Evolutionary conservation across 2,329 filamentous ascomycete genomes (phyloP).

Genomic region (Alternaria incomplexa): DNA sequence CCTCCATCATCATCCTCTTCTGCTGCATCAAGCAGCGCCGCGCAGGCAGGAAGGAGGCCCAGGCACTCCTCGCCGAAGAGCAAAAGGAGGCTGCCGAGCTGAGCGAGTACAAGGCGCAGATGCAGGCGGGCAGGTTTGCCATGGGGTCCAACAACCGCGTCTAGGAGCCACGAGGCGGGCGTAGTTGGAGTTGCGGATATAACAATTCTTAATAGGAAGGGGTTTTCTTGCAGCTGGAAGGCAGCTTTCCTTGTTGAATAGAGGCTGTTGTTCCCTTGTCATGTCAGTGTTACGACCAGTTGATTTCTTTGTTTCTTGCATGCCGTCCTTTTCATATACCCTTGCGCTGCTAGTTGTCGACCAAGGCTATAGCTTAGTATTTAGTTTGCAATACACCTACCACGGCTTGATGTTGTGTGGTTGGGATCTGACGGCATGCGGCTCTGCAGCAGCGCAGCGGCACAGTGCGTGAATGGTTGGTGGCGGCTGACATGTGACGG

Average conservation of each 20-base stretch:
- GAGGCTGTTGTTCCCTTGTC: slow-evolving; percentile 2
- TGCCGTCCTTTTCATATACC: slow-evolving; percentile 16
- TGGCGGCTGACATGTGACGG: slow-evolving; percentile 13
- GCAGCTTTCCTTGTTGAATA: slow-evolving; percentile 2
- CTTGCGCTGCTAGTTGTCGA: slow-evolving; percentile 8
- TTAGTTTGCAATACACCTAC: background rate
- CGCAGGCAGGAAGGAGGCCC: slow-evolving; percentile 42
- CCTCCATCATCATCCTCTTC: slow-evolving; percentile 37
- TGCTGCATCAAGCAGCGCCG: slow-evolving; percentile 50
- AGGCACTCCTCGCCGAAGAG: slow-evolving; percentile 39
- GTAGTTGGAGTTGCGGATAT: background rate
- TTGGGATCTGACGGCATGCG: background rate
- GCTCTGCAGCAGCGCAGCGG: background rate
- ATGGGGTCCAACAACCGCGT: slow-evolving; percentile 20
- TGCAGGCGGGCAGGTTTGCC: slow-evolving; percentile 32
- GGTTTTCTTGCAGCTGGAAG: slow-evolving; percentile 1
- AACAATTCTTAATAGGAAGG: slow-evolving; percentile 10
- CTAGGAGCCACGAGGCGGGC: slow-evolving; percentile 1
- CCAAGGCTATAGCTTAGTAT: slow-evolving; percentile 5
- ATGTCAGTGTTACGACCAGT: slow-evolving; percentile 16
- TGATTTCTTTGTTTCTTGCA: slow-evolving; percentile 3
- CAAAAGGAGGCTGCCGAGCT: slow-evolving; percentile 48
- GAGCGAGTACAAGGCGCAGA: slow-evolving; percentile 39
- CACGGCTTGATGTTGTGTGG: slow-evolving; percentile 1
- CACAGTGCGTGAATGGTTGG: background rate